phyloP scores from a whole-genome alignment of 805 yeast species.

The Kuraishia hungarica region DNA sequence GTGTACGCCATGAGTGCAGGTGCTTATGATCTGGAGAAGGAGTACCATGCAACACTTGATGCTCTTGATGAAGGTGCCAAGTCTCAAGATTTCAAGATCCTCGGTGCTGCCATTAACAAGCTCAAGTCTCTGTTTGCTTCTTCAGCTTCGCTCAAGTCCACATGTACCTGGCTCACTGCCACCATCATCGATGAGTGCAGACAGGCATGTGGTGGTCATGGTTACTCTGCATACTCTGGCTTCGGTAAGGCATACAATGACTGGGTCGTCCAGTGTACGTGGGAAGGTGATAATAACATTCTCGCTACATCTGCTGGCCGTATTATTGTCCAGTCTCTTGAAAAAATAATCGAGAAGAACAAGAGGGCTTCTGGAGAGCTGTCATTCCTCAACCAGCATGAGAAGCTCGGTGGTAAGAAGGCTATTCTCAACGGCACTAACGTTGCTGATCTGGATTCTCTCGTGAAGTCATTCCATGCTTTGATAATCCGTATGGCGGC shows the following conservation, averaged over 20 bases:
- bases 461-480: conserved; percentile 30
- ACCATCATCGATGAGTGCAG: conserved; percentile 80
- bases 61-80: conserved; percentile 46
- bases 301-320: conserved; percentile 80
- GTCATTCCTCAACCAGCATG: conserved; percentile 26
- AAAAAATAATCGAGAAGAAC: conserved; percentile 27
- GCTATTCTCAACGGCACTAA: conserved; percentile 22
- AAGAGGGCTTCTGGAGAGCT: conserved; percentile 38
- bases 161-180: conserved; percentile 81
- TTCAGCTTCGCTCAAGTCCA: conserved; percentile 83
- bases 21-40: conserved; percentile 49
- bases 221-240: conserved; percentile 88
- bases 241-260: conserved; percentile 84
- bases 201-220: conserved; percentile 95
- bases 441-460: conserved; percentile 19
- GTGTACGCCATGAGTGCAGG: conserved; percentile 71
- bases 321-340: conserved; percentile 49
- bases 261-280: conserved; percentile 97
- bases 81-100: conserved; percentile 35
- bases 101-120: conserved; percentile 41
- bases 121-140: conserved; percentile 75
- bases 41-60: conserved; percentile 39
- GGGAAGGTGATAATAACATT: conserved; percentile 96
- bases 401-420: conserved; percentile 18
- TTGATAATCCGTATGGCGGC: conserved; percentile 30